A percentile compares a stretch with the other conserved stretches of the same genome.
Evolutionary conservation across 2,329 filamentous ascomycete genomes (phyloP).

Genomic region (Penicillium psychrosexuale): DNA sequence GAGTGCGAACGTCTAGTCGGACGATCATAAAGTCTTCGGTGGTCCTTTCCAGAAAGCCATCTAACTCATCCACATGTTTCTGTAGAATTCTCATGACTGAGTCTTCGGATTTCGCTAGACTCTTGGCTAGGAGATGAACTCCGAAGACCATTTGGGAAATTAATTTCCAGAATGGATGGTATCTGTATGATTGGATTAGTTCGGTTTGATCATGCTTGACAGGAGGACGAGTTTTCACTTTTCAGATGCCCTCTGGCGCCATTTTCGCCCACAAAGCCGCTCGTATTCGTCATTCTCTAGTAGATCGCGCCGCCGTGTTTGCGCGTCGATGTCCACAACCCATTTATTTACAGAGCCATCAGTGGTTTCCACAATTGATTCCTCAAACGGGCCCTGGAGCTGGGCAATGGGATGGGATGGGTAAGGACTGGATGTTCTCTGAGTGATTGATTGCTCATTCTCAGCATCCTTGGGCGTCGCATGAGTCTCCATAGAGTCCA

Average conservation of each 20-base stretch:
- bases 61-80: constrained; percentile 88
- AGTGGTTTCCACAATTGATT: constrained; percentile 43
- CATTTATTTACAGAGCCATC: constrained; percentile 24
- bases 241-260: constrained; percentile 72
- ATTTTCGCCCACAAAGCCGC: constrained; percentile 67
- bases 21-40: constrained; percentile 81
- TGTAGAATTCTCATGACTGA: constrained; percentile 89
- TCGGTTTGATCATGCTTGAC: background rate
- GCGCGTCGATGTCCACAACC: constrained; percentile 38
- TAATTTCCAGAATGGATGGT: constrained; percentile 86
- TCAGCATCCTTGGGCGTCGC: background rate
- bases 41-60: constrained; percentile 82
- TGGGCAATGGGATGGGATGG: constrained; percentile 43
- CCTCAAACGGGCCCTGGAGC: constrained; percentile 46
- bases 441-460: background rate
- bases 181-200: constrained; percentile 42
- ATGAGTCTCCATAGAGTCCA: background rate
- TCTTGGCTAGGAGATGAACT: constrained; percentile 79
- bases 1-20: constrained; percentile 71
- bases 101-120: constrained; percentile 80
- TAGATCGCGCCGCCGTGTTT: constrained; percentile 60
- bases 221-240: constrained; percentile 21
- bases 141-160: constrained; percentile 92
- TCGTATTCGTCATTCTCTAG: constrained; percentile 67
- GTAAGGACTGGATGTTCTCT: constrained; percentile 13